These are phyloP conservation scores for Salix purpurea DNA, from an alignment of 345 rosid genomes.

Conservation along the genomic window DNA sequence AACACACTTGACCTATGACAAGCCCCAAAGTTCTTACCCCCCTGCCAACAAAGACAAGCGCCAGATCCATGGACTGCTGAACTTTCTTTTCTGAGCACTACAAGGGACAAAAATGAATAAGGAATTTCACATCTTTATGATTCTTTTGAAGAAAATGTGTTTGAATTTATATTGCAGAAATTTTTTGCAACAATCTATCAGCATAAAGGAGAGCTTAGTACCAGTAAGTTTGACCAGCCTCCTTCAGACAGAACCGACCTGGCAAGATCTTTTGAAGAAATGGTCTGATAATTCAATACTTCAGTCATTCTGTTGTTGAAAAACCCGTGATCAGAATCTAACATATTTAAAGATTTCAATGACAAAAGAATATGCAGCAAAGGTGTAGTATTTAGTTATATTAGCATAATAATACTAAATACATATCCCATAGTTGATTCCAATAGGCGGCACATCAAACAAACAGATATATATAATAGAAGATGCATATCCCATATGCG, in stretches of 20 bases:
- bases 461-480: too few species aligned
- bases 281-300: conserved; percentile 62
- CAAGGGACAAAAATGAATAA: background rate
- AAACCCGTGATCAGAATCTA: conserved; percentile 19
- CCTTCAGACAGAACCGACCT: conserved; percentile 58
- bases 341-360: background rate
- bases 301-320: conserved; percentile 29
- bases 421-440: too few species aligned
- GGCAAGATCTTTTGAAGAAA: conserved; percentile 70
- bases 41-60: conserved; percentile 81
- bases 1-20: background rate
- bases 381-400: too few species aligned
- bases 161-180: background rate
- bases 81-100: conserved; percentile 66
- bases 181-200: background rate
- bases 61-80: conserved; percentile 57
- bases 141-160: background rate
- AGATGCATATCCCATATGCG: too few species aligned
- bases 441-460: too few species aligned
- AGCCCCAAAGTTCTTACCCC: conserved; percentile 48
- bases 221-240: conserved; percentile 84
- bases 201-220: conserved; percentile 18
- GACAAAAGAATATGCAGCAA: background rate
- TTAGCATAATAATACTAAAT: too few species aligned
- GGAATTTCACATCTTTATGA: background rate